Conservation (phyloP, 495 filamentous ascomycete species). For the Talaromyces liani region DNA sequence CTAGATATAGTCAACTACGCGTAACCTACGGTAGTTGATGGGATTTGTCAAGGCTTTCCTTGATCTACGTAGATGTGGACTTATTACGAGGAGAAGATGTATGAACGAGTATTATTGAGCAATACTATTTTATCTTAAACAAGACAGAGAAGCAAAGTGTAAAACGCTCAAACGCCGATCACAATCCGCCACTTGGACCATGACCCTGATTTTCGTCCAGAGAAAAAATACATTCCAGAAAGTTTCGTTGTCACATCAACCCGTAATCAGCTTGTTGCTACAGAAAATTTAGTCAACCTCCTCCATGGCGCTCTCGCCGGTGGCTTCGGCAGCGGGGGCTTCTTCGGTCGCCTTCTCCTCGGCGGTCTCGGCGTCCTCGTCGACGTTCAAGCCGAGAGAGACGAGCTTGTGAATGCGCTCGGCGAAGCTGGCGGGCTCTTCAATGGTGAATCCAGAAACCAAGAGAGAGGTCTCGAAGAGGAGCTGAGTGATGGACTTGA, state of each 20-base stretch:
- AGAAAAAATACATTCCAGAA: conserved; percentile 9
- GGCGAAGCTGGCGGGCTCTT: conserved; percentile 94
- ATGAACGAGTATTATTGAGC: conserved; percentile 5
- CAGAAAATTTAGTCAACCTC: conserved; percentile 55
- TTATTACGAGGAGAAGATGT: neutral
- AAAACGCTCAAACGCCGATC: conserved; percentile 28
- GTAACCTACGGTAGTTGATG: too few species aligned
- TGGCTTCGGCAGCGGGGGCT: conserved; percentile 46
- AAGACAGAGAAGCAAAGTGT: conserved; percentile 1
- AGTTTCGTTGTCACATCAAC: conserved; percentile 9
- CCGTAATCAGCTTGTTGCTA: neutral
- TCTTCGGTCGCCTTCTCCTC: conserved; percentile 58
- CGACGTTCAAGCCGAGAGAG: conserved; percentile 89
- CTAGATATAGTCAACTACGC: too few species aligned
- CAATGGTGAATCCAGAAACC: conserved; percentile 98
- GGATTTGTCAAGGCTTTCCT: too few species aligned
- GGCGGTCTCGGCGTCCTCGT: conserved; percentile 75
- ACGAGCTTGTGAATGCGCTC: conserved; percentile 99
- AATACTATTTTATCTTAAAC: conserved; percentile 1
- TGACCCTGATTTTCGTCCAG: conserved; percentile 6
- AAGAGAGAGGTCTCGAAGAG: conserved; percentile 97
- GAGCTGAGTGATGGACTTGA: conserved; percentile 96
- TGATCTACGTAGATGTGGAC: neutral
- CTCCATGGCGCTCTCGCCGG: conserved; percentile 64
- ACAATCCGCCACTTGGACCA: conserved; percentile 5